Percentiles rank a stretch among this genome's conserved stretches.
Evolutionary conservation across 1,284 basidiomycete genomes (phyloP).

Genomic region (Vanrija sp.): DNA sequence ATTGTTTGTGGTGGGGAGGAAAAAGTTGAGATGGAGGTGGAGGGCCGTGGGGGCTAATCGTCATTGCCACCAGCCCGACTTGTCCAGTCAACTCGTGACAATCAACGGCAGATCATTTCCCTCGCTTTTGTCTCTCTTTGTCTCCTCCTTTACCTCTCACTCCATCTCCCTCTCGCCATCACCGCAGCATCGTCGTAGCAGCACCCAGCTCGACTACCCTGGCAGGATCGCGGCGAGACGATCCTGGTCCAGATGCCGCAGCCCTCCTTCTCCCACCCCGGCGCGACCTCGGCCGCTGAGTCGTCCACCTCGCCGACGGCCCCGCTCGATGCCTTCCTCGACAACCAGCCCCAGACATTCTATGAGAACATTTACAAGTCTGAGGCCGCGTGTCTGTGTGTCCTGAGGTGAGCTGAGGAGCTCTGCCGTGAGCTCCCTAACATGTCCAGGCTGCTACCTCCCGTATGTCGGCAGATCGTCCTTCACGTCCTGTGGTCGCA

Average conservation of each 20-base stretch:
- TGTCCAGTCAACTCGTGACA: too few relatives aligned
- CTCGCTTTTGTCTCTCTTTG: constrained; percentile 3
- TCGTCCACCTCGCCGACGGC: constrained; percentile 30
- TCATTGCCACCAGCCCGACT: too few relatives aligned
- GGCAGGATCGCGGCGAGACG: too few relatives aligned
- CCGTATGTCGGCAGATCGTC: constrained; percentile 82
- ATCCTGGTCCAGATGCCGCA: constrained; percentile 30
- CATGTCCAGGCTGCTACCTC: constrained; percentile 66
- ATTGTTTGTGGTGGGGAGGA: not conserved
- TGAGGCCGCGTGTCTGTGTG: constrained; percentile 87
- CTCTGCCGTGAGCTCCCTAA: not conserved
- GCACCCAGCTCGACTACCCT: too few relatives aligned
- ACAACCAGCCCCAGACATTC: constrained; percentile 77
- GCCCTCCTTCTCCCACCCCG: constrained; percentile 33
- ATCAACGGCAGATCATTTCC: not conserved
- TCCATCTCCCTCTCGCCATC: not conserved
- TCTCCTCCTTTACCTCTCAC: not conserved
- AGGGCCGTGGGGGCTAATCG: too few relatives aligned
- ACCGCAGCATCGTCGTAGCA: not conserved
- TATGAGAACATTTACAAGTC: constrained; percentile 79
- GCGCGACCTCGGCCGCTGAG: constrained; percentile 3
- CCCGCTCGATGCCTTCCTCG: constrained; percentile 64
- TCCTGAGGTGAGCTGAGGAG: constrained; percentile 65
- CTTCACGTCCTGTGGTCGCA: constrained; percentile 92
- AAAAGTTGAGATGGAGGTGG: constrained; percentile 6